Evolutionary conservation across 1,284 basidiomycete species (phyloP), one percentile per base, ranked within the genome.

Genomic region (Butyriboletus appendiculatus): DNA sequence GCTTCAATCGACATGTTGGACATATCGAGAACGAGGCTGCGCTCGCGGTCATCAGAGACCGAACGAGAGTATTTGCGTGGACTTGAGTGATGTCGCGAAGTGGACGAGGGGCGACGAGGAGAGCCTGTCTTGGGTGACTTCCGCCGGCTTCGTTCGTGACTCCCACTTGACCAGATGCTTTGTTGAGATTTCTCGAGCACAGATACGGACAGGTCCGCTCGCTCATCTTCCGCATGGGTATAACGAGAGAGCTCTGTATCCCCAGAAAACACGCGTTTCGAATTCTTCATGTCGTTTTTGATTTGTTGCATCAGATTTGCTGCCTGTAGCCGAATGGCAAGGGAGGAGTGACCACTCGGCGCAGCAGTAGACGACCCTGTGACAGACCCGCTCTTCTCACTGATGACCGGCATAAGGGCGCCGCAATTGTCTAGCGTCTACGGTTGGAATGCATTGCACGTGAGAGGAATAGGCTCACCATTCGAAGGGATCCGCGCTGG

Each of bases 251-350:
- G 58, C 22, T 86, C 85, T 0, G 81, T 85, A 22, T 84, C 84
- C 3, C 77, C 80, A 2, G 88, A 88, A 62, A 87, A 85, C 2
- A 88, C 60, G 18, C 87, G 84, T 66, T 88, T 89, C 40, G 81
- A 78, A 10, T 81, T 79, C 62, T 82, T 85, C 77, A 90, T 81
- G 60, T 90, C 88, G 52, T 76, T 78, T 70, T 88, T 88, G 58
- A 94, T 92, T 59, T 91, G 88, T 16, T 86, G 88, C 88, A 95
- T 92, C 44, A 94, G 73, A 37, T 80, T 83, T 12, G 83, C 88
- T 5, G 89, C 92, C 60, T 90, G 84, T 60, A 84, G 77, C 37
- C 91, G 80, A 65, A 90, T 90, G 12, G 79, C 82, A 30, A 84
- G 73, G 16, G 87, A 86, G 0, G 85, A 85, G 54, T 81, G 81